A percentile compares a stretch with the other conserved stretches of the same genome.
These are phyloP conservation scores for Globisporangium sylvaticum DNA, from an alignment of 352 stramenopile species.

Conservation along the genomic window DNA sequence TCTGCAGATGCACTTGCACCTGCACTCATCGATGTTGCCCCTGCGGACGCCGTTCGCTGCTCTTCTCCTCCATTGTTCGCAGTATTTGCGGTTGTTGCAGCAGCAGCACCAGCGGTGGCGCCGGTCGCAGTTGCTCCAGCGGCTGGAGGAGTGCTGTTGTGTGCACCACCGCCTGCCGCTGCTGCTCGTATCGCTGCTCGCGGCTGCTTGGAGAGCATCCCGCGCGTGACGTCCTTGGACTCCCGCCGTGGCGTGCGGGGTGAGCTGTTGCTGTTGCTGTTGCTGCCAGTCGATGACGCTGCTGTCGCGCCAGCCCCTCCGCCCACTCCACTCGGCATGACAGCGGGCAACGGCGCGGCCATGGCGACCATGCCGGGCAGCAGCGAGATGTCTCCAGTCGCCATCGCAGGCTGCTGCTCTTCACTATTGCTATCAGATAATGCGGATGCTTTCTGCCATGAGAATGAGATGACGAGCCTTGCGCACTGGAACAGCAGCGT, in stretches of 20 bases:
- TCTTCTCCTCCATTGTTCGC: slow-evolving; percentile 2
- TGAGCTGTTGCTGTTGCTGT: neutral
- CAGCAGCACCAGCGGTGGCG: neutral
- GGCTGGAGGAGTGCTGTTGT: neutral
- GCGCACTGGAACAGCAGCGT: neutral
- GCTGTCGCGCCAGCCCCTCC: neutral
- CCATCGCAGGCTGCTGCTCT: neutral
- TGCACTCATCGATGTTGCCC: neutral
- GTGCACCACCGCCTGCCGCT: neutral
- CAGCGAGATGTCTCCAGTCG: slow-evolving; percentile 6
- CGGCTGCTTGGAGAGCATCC: slow-evolving; percentile 15
- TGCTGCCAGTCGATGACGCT: neutral
- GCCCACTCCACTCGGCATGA: neutral
- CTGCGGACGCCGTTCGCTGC: neutral
- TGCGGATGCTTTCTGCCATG: no score
- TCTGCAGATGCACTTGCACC: neutral
- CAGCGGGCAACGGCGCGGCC: slow-evolving; percentile 3
- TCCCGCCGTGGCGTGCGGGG: neutral
- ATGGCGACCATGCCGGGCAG: slow-evolving; percentile 11
- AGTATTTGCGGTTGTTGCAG: neutral
- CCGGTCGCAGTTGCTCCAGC: neutral
- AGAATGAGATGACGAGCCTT: neutral
- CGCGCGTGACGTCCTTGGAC: slow-evolving; percentile 10
- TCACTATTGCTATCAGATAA: neutral
- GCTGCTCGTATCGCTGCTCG: slow-evolving; percentile 4